Evolutionary conservation across 2,329 filamentous ascomycete species (phyloP).

Genomic region (Talaromyces sp.): DNA sequence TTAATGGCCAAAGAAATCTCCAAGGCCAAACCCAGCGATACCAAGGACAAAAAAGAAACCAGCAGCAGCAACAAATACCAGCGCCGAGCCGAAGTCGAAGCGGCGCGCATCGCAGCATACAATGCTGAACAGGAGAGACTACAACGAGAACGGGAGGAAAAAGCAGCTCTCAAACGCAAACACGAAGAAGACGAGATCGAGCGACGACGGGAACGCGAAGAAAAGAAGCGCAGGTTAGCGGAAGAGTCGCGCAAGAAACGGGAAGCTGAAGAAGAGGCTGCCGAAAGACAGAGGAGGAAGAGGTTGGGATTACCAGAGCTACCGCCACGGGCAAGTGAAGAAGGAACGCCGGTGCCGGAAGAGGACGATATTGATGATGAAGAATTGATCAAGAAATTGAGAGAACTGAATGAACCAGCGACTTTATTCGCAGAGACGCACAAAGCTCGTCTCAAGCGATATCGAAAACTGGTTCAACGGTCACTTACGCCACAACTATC

Average conservation of each 20-base stretch:
- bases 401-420: conserved; percentile 69
- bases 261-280: conserved; percentile 69
- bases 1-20: conserved; percentile 91
- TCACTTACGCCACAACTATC: conserved; percentile 48
- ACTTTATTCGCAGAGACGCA: conserved; percentile 79
- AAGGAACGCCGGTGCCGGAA: conserved; percentile 33
- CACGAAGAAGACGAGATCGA: conserved; percentile 79
- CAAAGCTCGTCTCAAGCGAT: conserved; percentile 64
- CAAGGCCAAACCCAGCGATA: conserved; percentile 62
- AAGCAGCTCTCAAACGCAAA: conserved; percentile 75
- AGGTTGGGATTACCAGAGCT: conserved; percentile 77
- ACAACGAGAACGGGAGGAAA: conserved; percentile 67
- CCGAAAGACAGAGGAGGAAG: conserved; percentile 69
- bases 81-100: conserved; percentile 81
- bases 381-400: conserved; percentile 64
- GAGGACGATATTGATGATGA: conserved; percentile 66
- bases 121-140: conserved; percentile 72
- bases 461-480: conserved; percentile 57
- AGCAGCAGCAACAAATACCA: conserved; percentile 66
- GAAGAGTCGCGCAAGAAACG: conserved; percentile 70
- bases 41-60: conserved; percentile 20
- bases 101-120: conserved; percentile 75
- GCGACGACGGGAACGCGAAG: conserved; percentile 66
- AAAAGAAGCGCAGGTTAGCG: conserved; percentile 75
- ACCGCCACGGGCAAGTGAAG: conserved; percentile 35